Conservation (phyloP, 208 protist genomes). For the Balamuthia mandrillaris region DNA sequence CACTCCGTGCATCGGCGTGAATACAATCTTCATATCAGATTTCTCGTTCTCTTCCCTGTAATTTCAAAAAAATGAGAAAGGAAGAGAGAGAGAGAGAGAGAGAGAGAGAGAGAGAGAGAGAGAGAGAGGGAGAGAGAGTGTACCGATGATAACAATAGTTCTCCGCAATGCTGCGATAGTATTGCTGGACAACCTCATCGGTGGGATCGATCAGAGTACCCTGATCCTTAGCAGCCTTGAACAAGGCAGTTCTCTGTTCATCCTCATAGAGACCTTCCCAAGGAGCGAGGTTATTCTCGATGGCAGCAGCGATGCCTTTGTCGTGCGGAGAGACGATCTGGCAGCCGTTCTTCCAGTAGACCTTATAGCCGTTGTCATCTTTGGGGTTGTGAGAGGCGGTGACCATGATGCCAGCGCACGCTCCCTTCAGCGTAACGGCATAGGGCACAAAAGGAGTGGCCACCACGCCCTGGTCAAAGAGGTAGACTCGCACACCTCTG, state of each 20-base stretch:
- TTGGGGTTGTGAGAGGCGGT: constrained; percentile 99
- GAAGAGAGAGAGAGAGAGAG: neutral
- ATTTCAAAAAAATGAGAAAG: neutral
- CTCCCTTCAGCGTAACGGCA: constrained; percentile 44
- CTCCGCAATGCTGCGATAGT: neutral
- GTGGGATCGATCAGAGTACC: neutral
- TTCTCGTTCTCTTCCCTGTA: constrained; percentile 1
- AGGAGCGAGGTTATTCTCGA: constrained; percentile 81
- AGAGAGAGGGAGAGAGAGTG: neutral
- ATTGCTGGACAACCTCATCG: neutral
- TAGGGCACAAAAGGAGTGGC: constrained; percentile 43
- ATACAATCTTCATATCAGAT: constrained; percentile 55
- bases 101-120: neutral
- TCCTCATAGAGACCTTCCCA: constrained; percentile 49
- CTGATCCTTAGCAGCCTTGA: neutral
- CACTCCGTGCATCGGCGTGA: constrained; percentile 89
- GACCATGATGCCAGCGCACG: constrained; percentile 89
- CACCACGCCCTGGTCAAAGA: neutral
- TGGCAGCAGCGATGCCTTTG: constrained; percentile 81
- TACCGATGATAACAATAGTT: neutral
- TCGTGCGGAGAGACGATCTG: constrained; percentile 88
- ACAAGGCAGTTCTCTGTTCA: too few species aligned
- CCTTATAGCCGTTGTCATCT: constrained; percentile 98
- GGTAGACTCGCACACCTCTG: constrained; percentile 57
- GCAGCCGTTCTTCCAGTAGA: constrained; percentile 92